Conservation (phyloP, 352 stramenopile species). For the Phytophthora idaei region DNA sequence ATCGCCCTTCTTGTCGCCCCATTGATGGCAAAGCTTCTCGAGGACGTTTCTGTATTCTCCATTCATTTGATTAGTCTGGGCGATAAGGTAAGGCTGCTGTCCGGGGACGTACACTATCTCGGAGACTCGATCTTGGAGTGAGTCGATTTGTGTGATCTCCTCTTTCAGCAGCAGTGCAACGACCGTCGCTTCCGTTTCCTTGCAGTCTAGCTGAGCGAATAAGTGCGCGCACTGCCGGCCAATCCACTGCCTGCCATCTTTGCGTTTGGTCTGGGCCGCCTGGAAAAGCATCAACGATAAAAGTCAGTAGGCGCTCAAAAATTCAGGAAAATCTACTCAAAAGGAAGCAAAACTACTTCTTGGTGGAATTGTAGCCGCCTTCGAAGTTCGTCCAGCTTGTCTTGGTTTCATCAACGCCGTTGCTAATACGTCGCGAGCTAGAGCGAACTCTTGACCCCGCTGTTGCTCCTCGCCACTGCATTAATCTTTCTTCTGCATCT, state of each 20-base stretch:
- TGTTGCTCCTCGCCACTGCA: background rate
- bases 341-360: conserved; percentile 23
- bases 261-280: conserved; percentile 45
- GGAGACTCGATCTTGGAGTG: conserved; percentile 15
- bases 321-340: too few relatives aligned
- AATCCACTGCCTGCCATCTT: conserved; percentile 61
- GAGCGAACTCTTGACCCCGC: conserved; percentile 2
- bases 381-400: conserved; percentile 38
- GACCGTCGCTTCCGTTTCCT: conserved; percentile 54
- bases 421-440: conserved; percentile 7
- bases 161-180: conserved; percentile 42
- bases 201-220: conserved; percentile 65
- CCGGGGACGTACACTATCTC: conserved; percentile 21
- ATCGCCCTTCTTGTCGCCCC: background rate
- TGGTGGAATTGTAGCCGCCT: conserved; percentile 23
- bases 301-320: background rate
- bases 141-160: conserved; percentile 28
- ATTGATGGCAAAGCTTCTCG: background rate
- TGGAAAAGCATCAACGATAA: conserved; percentile 14
- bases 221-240: conserved; percentile 61
- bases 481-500: conserved; percentile 5
- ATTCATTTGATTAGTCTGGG: background rate
- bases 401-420: conserved; percentile 30
- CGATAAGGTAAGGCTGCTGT: background rate
- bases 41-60: conserved; percentile 10